These are phyloP conservation scores for Pleodorina starrii DNA, from an alignment of 139 green algal species.

Conservation along the genomic window DNA sequence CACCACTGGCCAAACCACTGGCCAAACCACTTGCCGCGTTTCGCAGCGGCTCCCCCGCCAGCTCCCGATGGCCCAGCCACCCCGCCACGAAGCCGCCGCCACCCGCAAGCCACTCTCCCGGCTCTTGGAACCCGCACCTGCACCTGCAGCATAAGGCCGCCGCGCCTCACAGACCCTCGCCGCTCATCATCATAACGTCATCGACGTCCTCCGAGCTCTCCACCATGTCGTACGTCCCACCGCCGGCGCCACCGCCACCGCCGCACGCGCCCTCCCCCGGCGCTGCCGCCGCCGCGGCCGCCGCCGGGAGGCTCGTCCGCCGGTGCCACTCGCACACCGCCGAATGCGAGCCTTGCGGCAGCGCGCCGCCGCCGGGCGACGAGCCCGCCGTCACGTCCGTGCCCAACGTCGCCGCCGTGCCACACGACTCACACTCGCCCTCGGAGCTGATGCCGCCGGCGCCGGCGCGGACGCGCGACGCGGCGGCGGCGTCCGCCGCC, in stretches of 20 bases:
- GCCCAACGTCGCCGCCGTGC: background rate
- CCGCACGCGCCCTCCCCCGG: background rate
- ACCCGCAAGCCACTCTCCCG: background rate
- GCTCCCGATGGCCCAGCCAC: background rate
- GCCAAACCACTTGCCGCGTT: background rate
- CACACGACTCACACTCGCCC: slow-evolving; percentile 33
- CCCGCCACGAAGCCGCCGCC: background rate
- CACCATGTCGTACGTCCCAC: background rate
- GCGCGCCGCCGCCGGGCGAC: background rate
- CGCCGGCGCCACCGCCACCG: background rate
- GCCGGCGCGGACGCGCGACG: background rate
- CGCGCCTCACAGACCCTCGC: background rate
- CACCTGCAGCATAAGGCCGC: background rate
- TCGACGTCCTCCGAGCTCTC: background rate
- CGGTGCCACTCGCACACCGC: background rate
- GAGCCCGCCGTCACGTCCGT: background rate
- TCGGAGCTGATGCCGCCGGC: slow-evolving; percentile 14
- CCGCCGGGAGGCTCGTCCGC: background rate
- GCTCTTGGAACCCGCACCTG: background rate
- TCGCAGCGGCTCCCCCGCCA: background rate
- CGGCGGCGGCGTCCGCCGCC: background rate
- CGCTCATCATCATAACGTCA: background rate
- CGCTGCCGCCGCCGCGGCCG: background rate
- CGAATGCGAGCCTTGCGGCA: background rate
- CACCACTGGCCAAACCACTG: too few species aligned